phyloP scores from a whole-genome alignment of 345 rosid genomes.

The Tarenaya hassleriana region DNA sequence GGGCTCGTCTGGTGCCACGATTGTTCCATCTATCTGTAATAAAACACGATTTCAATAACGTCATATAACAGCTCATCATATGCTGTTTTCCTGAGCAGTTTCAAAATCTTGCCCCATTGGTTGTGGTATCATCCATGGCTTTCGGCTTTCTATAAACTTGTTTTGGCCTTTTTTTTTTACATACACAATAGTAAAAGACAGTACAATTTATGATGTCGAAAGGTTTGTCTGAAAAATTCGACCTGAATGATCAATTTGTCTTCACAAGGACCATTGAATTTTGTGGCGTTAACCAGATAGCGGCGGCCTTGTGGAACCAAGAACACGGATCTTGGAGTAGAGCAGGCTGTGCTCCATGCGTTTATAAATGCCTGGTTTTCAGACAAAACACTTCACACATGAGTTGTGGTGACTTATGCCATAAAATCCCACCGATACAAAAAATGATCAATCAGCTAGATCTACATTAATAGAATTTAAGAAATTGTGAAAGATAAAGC shows the following conservation, averaged over 20 bases:
- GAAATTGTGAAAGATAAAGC: background rate
- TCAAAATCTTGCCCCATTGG: no score
- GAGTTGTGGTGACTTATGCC: background rate
- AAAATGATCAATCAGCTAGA: no score
- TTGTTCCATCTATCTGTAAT: slow-evolving; percentile 88
- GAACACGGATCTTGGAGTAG: slow-evolving; percentile 56
- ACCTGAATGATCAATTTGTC: slow-evolving; percentile 76
- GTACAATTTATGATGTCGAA: background rate
- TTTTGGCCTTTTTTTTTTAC: slow-evolving; percentile 8
- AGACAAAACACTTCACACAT: slow-evolving; percentile 14
- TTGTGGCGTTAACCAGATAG: slow-evolving; percentile 77
- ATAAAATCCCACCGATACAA: background rate
- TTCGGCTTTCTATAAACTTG: background rate
- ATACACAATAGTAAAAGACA: background rate
- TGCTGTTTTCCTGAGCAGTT: no score
- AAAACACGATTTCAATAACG: slow-evolving; percentile 9
- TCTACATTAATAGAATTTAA: background rate
- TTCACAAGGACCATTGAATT: slow-evolving; percentile 80
- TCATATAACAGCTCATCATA: slow-evolving; percentile 4
- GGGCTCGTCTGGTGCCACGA: slow-evolving; percentile 90
- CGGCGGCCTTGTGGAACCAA: slow-evolving; percentile 65
- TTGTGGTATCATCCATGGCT: no score
- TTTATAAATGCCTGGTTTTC: slow-evolving; percentile 56
- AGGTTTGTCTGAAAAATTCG: slow-evolving; percentile 7
- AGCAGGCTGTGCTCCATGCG: slow-evolving; percentile 78